Evolutionary conservation across 192 early-diverging fungal genomes (phyloP).

Genomic region (Gaertneriomyces sp.): DNA sequence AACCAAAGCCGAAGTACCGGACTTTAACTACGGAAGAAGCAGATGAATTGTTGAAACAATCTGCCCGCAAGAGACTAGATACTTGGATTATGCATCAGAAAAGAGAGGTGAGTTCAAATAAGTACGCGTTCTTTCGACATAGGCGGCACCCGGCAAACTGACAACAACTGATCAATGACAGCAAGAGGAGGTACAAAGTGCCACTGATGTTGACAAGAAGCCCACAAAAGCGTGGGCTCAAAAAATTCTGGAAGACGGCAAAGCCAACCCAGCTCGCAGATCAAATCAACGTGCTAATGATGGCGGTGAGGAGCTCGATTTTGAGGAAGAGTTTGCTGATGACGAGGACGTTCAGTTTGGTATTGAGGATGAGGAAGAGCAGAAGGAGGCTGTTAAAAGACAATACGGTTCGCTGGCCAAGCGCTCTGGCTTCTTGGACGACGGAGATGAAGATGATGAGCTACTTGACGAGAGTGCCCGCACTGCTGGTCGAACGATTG

Average conservation of each 20-base stretch:
- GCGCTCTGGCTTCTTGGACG: conserved; percentile 24
- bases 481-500: conserved; percentile 3
- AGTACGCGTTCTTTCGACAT: not conserved
- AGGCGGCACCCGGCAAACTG: no score
- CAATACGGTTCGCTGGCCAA: conserved; percentile 34
- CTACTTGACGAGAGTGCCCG: conserved; percentile 9
- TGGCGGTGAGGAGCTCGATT: conserved; percentile 40
- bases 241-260: conserved; percentile 14
- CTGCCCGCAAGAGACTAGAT: conserved; percentile 14
- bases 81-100: conserved; percentile 36
- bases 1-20: conserved; percentile 35
- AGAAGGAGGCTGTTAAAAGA: conserved; percentile 42
- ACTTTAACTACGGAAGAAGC: conserved; percentile 52
- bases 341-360: conserved; percentile 51
- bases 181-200: not conserved
- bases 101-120: conserved; percentile 15
- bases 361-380: conserved; percentile 51
- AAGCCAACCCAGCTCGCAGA: not conserved
- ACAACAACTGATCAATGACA: not conserved
- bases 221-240: conserved; percentile 23
- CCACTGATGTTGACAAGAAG: not conserved
- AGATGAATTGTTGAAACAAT: conserved; percentile 40
- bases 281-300: conserved; percentile 19
- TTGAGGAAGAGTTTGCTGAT: conserved; percentile 44
- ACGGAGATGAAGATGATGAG: conserved; percentile 36